These are phyloP conservation scores for Podila epicladia DNA, from an alignment of 192 early-diverging fungal species.

Conservation along the genomic window DNA sequence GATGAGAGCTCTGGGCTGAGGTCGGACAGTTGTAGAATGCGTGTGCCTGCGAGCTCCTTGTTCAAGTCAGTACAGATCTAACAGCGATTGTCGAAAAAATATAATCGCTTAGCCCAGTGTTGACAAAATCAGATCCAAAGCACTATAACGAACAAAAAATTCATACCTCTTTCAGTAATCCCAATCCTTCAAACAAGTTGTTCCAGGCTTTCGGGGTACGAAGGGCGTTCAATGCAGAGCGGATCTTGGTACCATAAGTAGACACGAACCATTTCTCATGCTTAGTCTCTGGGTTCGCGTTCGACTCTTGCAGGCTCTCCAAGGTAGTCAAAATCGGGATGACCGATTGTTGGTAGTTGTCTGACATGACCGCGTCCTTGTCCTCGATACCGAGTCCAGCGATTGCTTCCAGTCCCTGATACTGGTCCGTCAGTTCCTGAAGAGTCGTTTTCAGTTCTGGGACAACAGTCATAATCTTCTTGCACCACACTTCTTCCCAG, in stretches of 20 bases:
- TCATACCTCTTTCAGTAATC: conserved; percentile 66
- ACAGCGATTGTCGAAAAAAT: not conserved
- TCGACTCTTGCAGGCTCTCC: conserved; percentile 62
- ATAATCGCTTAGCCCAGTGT: not conserved
- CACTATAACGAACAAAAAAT: not conserved
- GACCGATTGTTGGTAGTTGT: conserved; percentile 65
- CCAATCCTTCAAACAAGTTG: conserved; percentile 62
- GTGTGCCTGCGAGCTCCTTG: conserved; percentile 63
- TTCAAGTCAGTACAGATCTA: conserved; percentile 66
- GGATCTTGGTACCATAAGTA: conserved; percentile 65
- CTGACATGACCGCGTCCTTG: conserved; percentile 54
- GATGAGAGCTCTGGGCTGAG: conserved; percentile 69
- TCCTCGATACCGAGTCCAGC: conserved; percentile 47
- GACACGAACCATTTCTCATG: conserved; percentile 79
- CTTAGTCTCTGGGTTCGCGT: conserved; percentile 28
- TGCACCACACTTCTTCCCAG: conserved; percentile 86
- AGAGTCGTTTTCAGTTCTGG: conserved; percentile 65
- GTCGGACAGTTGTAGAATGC: conserved; percentile 63
- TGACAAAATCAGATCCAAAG: not conserved
- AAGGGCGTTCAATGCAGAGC: conserved; percentile 58
- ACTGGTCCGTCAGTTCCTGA: conserved; percentile 65
- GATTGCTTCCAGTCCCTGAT: conserved; percentile 59
- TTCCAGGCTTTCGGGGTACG: conserved; percentile 53
- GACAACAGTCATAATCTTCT: conserved; percentile 66
- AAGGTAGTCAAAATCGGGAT: conserved; percentile 65